A percentile compares a stretch with the other conserved stretches of the same genome.
Evolutionary conservation across 1,284 basidiomycete species (phyloP).

Genomic region (Sparassis latifolia): DNA sequence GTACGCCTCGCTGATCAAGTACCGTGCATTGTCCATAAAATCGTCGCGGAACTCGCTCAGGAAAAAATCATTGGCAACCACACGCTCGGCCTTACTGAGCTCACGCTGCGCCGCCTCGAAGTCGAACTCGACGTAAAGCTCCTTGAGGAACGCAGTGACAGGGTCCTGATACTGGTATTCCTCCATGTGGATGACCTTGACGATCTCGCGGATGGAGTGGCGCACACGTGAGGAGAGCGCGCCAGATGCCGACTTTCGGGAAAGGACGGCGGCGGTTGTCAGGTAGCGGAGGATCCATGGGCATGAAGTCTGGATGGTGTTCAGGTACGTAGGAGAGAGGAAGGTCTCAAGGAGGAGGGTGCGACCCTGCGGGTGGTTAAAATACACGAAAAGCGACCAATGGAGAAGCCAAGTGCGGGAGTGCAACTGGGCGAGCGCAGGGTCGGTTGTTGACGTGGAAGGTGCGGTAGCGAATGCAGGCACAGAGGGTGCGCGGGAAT

Average conservation of each 20-base stretch:
- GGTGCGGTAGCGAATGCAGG: constrained; percentile 38
- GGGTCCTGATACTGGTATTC: constrained; percentile 95
- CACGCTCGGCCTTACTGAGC: constrained; percentile 73
- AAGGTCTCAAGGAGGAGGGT: constrained; percentile 95
- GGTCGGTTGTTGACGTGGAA: constrained; percentile 37
- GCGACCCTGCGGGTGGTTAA: constrained; percentile 91
- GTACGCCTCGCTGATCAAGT: constrained; percentile 94
- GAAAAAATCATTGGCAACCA: constrained; percentile 94
- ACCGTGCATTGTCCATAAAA: constrained; percentile 94
- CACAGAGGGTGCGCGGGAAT: constrained; percentile 56
- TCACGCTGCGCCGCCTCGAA: constrained; percentile 86
- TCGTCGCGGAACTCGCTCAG: constrained; percentile 84
- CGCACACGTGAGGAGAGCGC: constrained; percentile 66
- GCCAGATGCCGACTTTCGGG: constrained; percentile 53
- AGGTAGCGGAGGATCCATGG: constrained; percentile 97
- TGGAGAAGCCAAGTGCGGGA: constrained; percentile 97
- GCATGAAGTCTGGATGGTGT: constrained; percentile 94
- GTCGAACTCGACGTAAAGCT: constrained; percentile 91
- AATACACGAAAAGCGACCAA: constrained; percentile 98
- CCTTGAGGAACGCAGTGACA: constrained; percentile 88
- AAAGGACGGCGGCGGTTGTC: constrained; percentile 87
- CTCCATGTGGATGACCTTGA: constrained; percentile 88
- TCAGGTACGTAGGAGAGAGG: constrained; percentile 93
- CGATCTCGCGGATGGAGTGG: constrained; percentile 82
- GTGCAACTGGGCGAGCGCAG: constrained; percentile 76